Conservation (phyloP, 2,329 filamentous ascomycete genomes). For the Talaromyces sp. region DNA sequence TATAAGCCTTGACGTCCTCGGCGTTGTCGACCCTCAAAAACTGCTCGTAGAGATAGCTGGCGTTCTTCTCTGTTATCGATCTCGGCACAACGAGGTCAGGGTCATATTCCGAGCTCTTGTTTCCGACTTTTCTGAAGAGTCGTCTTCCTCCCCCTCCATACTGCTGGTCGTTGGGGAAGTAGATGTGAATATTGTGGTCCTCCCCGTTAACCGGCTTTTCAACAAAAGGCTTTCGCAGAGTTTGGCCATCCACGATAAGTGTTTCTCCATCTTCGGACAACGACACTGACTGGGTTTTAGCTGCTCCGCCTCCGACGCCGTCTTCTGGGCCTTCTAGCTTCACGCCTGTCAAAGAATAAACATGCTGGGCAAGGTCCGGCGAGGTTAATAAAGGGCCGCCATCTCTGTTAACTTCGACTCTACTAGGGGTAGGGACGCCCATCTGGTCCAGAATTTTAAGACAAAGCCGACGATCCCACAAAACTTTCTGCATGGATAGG, state of each 20-base stretch:
- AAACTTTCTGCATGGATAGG: conserved; percentile 90
- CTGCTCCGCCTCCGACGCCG: conserved; percentile 55
- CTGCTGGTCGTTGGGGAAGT: conserved; percentile 70
- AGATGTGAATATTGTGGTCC: conserved; percentile 98
- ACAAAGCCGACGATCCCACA: conserved; percentile 93
- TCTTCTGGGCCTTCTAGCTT: conserved; percentile 64
- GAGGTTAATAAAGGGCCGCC: conserved; percentile 78
- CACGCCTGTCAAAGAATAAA: conserved; percentile 76
- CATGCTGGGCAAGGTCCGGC: conserved; percentile 70
- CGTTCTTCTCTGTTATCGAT: conserved; percentile 70
- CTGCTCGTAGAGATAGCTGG: conserved; percentile 94
- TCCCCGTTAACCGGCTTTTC: conserved; percentile 98
- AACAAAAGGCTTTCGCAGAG: conserved; percentile 88
- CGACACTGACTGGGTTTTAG: conserved; percentile 63
- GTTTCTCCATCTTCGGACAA: conserved; percentile 87
- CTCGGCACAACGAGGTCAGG: conserved; percentile 69
- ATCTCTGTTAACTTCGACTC: conserved; percentile 87
- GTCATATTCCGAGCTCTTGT: conserved; percentile 96
- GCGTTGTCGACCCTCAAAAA: conserved; percentile 96
- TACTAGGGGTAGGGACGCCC: conserved; percentile 79
- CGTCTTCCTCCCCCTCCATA: conserved; percentile 84
- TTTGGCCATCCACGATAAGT: conserved; percentile 75
- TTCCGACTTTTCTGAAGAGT: conserved; percentile 94
- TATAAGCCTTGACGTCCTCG: conserved; percentile 98
- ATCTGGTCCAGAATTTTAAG: conserved; percentile 83